Evolutionary conservation across 768 basidiomycete species (phyloP).

Genomic region (Jaapia argillacea): DNA sequence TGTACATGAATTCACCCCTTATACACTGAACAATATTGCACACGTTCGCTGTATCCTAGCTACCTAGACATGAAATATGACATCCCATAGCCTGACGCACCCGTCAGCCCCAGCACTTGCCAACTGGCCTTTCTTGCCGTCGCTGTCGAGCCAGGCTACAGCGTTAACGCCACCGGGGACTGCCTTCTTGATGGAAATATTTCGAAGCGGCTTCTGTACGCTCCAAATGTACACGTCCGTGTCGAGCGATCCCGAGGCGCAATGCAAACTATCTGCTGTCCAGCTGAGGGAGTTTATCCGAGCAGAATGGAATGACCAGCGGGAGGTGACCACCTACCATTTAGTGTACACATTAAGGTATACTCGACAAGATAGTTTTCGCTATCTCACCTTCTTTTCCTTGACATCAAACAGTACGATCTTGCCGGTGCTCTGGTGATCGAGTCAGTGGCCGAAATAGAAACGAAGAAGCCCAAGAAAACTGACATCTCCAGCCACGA

Average conservation of each 20-base stretch:
- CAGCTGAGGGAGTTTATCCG: conserved; percentile 73
- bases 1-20: too few relatives aligned
- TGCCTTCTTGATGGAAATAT: conserved; percentile 79
- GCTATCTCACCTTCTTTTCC: conserved; percentile 43
- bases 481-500: conserved; percentile 85
- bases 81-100: conserved; percentile 64
- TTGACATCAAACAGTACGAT: conserved; percentile 68
- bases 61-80: conserved; percentile 29
- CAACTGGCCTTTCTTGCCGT: conserved; percentile 39
- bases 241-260: conserved; percentile 87
- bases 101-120: conserved; percentile 76
- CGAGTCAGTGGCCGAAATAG: neutral
- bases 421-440: conserved; percentile 63
- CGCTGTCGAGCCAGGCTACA: conserved; percentile 64
- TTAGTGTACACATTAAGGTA: conserved; percentile 1
- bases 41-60: too few relatives aligned
- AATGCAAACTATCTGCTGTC: conserved; percentile 63
- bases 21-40: too few relatives aligned
- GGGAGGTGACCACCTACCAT: conserved; percentile 52
- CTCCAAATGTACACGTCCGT: conserved; percentile 88
- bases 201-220: conserved; percentile 56
- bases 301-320: conserved; percentile 83
- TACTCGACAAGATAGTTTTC: neutral
- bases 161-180: conserved; percentile 76
- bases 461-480: neutral